Evolutionary conservation across 2,329 filamentous ascomycete genomes (phyloP).

Genomic region (Fusarium dimerum): DNA sequence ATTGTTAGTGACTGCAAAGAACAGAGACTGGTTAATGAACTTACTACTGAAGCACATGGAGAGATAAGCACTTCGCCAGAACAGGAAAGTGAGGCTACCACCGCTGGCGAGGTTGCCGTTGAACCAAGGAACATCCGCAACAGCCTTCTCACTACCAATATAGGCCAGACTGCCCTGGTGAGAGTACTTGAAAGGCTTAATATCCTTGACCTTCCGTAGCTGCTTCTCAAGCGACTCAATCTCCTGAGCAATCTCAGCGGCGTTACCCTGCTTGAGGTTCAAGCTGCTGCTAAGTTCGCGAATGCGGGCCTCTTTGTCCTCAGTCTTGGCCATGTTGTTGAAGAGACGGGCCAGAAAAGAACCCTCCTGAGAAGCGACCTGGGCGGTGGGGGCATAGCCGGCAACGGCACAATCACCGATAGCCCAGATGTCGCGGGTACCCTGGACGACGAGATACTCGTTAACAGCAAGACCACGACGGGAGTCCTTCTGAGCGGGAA

Average conservation of each 20-base stretch:
- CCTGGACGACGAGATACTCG: conserved; percentile 98
- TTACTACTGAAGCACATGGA: conserved; percentile 99
- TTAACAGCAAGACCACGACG: conserved; percentile 94
- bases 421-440: conserved; percentile 95
- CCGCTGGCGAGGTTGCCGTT: conserved; percentile 94
- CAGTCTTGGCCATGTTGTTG: conserved; percentile 98
- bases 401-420: conserved; percentile 96
- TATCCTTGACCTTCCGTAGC: conserved; percentile 85
- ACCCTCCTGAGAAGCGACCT: conserved; percentile 95
- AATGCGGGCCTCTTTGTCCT: conserved; percentile 76
- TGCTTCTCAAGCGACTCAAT: conserved; percentile 88
- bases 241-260: conserved; percentile 68
- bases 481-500: conserved; percentile 93
- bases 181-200: conserved; percentile 97
- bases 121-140: conserved; percentile 96
- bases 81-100: conserved; percentile 92
- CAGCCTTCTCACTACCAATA: conserved; percentile 96
- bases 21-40: conserved; percentile 40
- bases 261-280: conserved; percentile 63
- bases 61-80: conserved; percentile 97
- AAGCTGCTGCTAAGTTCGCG: conserved; percentile 64
- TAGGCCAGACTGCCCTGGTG: conserved; percentile 97
- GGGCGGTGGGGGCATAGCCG: conserved; percentile 95
- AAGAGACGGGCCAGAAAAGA: conserved; percentile 92
- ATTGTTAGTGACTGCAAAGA: conserved; percentile 10